phyloP scores from a whole-genome alignment of 2,329 filamentous ascomycete species.

The Gliomastix tumulicola region DNA sequence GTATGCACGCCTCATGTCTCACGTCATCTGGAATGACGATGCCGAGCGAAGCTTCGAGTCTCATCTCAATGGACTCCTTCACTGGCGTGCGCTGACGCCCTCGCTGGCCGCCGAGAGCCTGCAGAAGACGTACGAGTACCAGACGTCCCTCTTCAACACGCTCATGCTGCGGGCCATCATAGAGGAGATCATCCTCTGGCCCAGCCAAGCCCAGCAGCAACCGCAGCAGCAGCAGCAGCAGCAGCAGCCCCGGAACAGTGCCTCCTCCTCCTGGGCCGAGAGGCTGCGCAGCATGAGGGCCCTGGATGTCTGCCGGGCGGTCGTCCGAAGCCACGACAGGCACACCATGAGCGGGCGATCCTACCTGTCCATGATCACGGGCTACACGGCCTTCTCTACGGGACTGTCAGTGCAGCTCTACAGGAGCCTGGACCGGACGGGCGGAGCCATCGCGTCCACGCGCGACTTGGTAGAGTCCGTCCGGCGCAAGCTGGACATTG shows the following conservation, averaged over 20 bases:
- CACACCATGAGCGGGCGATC: slow-evolving; percentile 4
- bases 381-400: no score
- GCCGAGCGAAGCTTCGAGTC: background rate
- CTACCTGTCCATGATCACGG: no score
- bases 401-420: no score
- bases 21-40: background rate
- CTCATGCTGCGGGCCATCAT: slow-evolving; percentile 2
- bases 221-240: no score
- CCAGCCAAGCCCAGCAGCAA: no score
- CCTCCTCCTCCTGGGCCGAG: no score
- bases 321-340: slow-evolving; percentile 4
- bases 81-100: slow-evolving; percentile 3
- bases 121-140: slow-evolving; percentile 1
- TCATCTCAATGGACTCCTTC: slow-evolving; percentile 1
- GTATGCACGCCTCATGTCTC: slow-evolving; percentile 4
- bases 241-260: background rate
- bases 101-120: background rate
- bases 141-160: slow-evolving; percentile 5
- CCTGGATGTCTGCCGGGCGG: slow-evolving; percentile 2
- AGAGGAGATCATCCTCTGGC: slow-evolving; percentile 1
- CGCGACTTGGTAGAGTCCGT: slow-evolving; percentile 1
- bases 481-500: slow-evolving; percentile 4
- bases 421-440: no score
- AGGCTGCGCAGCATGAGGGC: background rate
- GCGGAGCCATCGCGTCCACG: no score